Percentiles rank a stretch among this genome's conserved stretches.
phyloP scores from a whole-genome alignment of 331 rosid genomes.

The Quercus tomentella region DNA sequence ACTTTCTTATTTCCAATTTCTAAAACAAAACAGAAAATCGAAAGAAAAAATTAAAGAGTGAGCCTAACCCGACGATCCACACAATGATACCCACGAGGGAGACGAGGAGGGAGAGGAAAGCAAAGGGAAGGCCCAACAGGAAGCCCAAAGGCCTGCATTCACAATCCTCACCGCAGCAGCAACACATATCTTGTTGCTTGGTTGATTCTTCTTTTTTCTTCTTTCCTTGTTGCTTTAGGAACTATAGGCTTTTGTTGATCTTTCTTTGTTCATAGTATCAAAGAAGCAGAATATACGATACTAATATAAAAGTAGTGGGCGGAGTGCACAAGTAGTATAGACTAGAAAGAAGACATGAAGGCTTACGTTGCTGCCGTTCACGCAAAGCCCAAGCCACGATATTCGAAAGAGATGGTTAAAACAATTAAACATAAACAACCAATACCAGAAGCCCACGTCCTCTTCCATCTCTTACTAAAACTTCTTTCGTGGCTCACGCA shows the following conservation, averaged over 20 bases:
- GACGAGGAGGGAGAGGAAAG: conserved; percentile 61
- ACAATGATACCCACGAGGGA: conserved; percentile 57
- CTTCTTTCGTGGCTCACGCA: conserved; percentile 10
- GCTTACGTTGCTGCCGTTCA: not conserved
- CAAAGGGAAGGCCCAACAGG: conserved; percentile 75
- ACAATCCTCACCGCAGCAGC: conserved; percentile 56
- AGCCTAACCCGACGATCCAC: conserved; percentile 73
- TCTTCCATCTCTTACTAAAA: not conserved
- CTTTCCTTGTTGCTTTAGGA: not conserved
- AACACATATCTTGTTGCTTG: conserved; percentile 30
- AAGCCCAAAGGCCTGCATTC: conserved; percentile 79
- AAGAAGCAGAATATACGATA: conserved; percentile 13
- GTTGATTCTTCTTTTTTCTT: not conserved
- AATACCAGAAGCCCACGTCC: conserved; percentile 19
- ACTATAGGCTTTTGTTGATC: not conserved
- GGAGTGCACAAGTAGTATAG: conserved; percentile 1
- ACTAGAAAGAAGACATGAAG: not conserved
- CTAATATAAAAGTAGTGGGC: conserved; percentile 1
- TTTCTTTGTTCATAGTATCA: not conserved
- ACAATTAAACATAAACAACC: not conserved
- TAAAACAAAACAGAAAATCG: not conserved
- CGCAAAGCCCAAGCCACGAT: not conserved
- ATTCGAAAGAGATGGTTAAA: not conserved
- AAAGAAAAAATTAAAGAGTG: not conserved
- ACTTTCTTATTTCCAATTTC: no score